A percentile compares a stretch with the other conserved stretches of the same genome.
Evolutionary conservation across 306 rosid genomes (phyloP).

Genomic region (Pterocarpus macrocarpus): DNA sequence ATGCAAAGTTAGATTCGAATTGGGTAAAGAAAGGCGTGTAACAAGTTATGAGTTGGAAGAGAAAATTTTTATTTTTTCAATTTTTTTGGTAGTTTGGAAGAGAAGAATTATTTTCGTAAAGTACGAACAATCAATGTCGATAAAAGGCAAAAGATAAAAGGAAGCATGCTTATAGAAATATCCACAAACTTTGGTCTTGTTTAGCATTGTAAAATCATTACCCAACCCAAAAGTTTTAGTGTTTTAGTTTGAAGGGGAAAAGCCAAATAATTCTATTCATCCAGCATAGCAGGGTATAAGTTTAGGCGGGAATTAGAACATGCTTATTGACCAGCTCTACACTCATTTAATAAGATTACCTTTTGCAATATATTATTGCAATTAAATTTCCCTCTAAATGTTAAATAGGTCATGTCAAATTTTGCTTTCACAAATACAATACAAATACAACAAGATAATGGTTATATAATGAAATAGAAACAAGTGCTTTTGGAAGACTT

Average conservation of each 20-base stretch:
- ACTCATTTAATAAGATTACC: background rate
- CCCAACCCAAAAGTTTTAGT: background rate
- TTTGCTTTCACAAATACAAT: background rate
- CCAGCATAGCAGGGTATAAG: background rate
- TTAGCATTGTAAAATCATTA: slow-evolving; percentile 17
- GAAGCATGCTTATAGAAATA: slow-evolving; percentile 8
- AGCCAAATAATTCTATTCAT: background rate
- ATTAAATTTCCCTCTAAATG: background rate
- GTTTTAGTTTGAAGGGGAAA: background rate
- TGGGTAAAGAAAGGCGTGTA: slow-evolving; percentile 48
- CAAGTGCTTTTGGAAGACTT: background rate
- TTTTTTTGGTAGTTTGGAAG: no score
- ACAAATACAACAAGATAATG: background rate
- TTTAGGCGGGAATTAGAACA: slow-evolving; percentile 4
- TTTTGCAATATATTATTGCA: background rate
- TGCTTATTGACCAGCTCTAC: background rate
- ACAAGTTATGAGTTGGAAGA: slow-evolving; percentile 36
- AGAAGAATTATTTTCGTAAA: slow-evolving; percentile 38
- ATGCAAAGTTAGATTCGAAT: slow-evolving; percentile 49
- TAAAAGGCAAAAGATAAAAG: slow-evolving; percentile 44
- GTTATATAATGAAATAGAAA: background rate
- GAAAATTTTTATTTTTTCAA: background rate
- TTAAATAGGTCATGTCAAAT: background rate
- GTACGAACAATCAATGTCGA: slow-evolving; percentile 25
- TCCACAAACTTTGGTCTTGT: slow-evolving; percentile 28